phyloP scores from a whole-genome alignment of 345 rosid genomes.

The Citrus australasica region DNA sequence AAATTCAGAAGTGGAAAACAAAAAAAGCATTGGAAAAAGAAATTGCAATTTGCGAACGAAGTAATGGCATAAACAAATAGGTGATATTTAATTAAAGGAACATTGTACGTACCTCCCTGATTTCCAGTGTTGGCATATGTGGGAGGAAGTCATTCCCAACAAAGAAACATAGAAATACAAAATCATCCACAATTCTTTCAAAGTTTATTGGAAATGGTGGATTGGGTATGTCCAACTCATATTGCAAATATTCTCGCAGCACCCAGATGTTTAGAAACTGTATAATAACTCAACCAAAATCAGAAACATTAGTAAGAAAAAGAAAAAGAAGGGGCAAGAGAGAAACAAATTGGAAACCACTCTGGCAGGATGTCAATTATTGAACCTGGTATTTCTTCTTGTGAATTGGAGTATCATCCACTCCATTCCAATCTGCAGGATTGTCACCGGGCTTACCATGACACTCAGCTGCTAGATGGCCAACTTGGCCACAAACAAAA shows the following conservation, averaged over 20 bases:
- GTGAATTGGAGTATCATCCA: conserved; percentile 73
- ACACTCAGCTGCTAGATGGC: conserved; percentile 97
- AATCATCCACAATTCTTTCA: conserved; percentile 91
- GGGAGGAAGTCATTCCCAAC: conserved; percentile 99
- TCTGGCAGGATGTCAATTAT: conserved; percentile 8
- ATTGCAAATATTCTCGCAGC: conserved; percentile 82
- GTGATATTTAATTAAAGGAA: conserved; percentile 5
- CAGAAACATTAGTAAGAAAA: background rate
- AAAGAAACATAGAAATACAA: conserved; percentile 95
- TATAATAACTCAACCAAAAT: conserved; percentile 16
- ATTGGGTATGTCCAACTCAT: conserved; percentile 76
- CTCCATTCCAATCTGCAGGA: conserved; percentile 37
- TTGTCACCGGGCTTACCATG: conserved; percentile 53
- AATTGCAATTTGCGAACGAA: background rate
- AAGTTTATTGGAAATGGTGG: conserved; percentile 82
- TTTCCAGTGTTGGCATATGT: conserved; percentile 98
- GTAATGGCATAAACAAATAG: background rate
- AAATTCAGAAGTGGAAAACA: background rate
- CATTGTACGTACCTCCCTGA: conserved; percentile 65
- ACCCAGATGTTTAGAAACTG: conserved; percentile 97
- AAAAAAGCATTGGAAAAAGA: background rate
- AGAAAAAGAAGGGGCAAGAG: background rate
- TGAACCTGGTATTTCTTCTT: conserved; percentile 98
- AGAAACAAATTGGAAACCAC: background rate
- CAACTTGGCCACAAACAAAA: conserved; percentile 84